These are phyloP conservation scores for Phaffomyces thermotolerans DNA, from an alignment of 805 yeast species.

Conservation along the genomic window DNA sequence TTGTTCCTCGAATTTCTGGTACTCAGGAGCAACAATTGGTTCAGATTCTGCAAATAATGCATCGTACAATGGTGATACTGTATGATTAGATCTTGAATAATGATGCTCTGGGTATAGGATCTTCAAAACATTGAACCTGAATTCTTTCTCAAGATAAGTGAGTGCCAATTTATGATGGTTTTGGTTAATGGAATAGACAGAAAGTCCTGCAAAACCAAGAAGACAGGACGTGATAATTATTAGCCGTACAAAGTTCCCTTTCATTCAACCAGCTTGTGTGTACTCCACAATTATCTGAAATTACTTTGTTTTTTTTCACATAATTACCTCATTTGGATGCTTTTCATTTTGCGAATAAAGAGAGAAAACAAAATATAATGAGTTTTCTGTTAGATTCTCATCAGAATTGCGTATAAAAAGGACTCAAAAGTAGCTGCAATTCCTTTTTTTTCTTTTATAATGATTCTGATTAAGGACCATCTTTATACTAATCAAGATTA, in stretches of 20 bases:
- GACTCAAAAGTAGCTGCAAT: too few relatives aligned
- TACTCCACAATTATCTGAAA: neutral
- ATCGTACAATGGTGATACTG: conserved; percentile 12
- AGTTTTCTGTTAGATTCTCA: too few relatives aligned
- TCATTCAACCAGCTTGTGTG: neutral
- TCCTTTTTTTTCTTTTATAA: too few relatives aligned
- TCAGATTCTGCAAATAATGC: conserved; percentile 5
- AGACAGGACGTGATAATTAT: neutral
- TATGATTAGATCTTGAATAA: conserved; percentile 17
- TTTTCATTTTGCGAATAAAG: too few relatives aligned
- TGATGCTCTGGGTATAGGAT: conserved; percentile 20
- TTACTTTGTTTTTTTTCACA: too few relatives aligned
- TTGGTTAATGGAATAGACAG: conserved; percentile 9
- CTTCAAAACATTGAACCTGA: conserved; percentile 18
- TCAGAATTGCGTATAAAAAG: too few relatives aligned
- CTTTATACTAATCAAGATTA: too few relatives aligned
- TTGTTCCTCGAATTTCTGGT: neutral
- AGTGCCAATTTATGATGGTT: conserved; percentile 18
- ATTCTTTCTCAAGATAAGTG: conserved; percentile 14
- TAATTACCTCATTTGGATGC: too few relatives aligned
- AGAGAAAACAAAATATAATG: too few relatives aligned
- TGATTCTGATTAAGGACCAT: too few relatives aligned
- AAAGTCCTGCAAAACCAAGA: neutral
- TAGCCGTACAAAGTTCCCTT: neutral
- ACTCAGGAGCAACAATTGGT: neutral